phyloP scores from a whole-genome alignment of 805 yeast species.

The Starmerella powellii region DNA sequence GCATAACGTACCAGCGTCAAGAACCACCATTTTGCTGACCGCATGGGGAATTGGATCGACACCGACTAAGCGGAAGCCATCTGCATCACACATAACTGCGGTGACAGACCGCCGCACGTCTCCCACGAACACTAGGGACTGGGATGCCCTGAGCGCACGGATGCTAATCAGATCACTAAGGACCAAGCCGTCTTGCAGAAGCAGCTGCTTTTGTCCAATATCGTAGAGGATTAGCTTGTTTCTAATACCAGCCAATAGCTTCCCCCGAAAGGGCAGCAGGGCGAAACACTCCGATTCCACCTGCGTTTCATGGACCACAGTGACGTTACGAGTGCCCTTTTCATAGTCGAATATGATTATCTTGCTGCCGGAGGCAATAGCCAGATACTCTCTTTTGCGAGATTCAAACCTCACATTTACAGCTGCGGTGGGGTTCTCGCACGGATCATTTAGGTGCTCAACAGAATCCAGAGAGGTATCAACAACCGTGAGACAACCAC shows the following conservation, averaged over 20 bases:
- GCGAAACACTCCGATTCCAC: constrained; percentile 34
- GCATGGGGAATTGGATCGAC: constrained; percentile 62
- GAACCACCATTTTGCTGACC: constrained; percentile 43
- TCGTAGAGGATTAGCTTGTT: constrained; percentile 36
- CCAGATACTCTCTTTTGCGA: constrained; percentile 14
- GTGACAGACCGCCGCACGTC: constrained; percentile 61
- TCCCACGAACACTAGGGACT: constrained; percentile 52
- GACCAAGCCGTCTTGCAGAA: constrained; percentile 47
- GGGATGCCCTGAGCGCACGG: constrained; percentile 42
- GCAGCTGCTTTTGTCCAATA: constrained; percentile 65
- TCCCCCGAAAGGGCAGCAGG: constrained; percentile 45
- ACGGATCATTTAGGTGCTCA: no score
- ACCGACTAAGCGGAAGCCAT: constrained; percentile 45
- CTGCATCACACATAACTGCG: constrained; percentile 41
- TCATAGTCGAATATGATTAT: constrained; percentile 1
- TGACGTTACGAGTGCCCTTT: constrained; percentile 23
- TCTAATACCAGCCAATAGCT: constrained; percentile 47
- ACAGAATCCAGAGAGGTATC: background rate
- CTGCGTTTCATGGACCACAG: constrained; percentile 48
- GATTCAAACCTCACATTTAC: constrained; percentile 3
- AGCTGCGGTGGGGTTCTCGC: no score
- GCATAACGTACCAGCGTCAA: constrained; percentile 66
- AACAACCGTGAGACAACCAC: background rate
- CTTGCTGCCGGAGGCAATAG: background rate
- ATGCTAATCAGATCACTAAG: constrained; percentile 40